These are phyloP conservation scores for Musa schizocarpa DNA, from an alignment of 176 grass and related monocot genomes.

Conservation along the genomic window DNA sequence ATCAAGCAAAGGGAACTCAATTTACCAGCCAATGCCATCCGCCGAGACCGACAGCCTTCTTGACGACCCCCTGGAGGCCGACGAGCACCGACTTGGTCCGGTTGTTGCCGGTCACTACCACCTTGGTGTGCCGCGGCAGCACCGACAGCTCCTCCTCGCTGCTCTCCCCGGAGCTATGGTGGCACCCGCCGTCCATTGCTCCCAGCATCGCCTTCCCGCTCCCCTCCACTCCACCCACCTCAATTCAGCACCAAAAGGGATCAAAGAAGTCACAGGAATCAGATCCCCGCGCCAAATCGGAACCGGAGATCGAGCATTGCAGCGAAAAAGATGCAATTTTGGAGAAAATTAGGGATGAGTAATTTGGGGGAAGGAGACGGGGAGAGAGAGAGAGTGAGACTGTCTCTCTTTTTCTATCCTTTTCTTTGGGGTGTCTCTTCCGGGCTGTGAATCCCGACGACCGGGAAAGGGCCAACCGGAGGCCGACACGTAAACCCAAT, in stretches of 20 bases:
- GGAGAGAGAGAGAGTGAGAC: not conserved
- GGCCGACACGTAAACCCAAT: not conserved
- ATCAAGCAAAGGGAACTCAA: not conserved
- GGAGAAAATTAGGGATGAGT: not conserved
- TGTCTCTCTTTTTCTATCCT: not conserved
- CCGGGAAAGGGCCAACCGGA: not conserved
- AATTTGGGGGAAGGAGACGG: too few relatives aligned
- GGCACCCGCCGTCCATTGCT: conserved; percentile 2
- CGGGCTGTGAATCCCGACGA: conserved; percentile 1
- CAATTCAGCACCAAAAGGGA: not conserved
- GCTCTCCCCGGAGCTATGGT: conserved; percentile 2
- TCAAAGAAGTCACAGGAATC: not conserved
- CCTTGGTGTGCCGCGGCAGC: conserved; percentile 2
- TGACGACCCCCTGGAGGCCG: conserved; percentile 3
- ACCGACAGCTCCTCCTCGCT: conserved; percentile 9
- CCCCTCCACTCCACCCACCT: too few relatives aligned
- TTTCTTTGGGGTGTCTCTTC: not conserved
- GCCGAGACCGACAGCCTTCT: conserved; percentile 14
- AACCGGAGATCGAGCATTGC: not conserved
- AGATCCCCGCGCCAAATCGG: not conserved
- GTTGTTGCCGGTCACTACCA: conserved; percentile 12
- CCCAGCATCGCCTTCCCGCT: not conserved
- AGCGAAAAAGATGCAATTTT: not conserved
- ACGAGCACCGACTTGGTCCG: conserved; percentile 8
- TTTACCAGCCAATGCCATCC: conserved; percentile 16